Evolutionary conservation across 2,329 filamentous ascomycete species (phyloP).

Genomic region (Metarhizium sp.): DNA sequence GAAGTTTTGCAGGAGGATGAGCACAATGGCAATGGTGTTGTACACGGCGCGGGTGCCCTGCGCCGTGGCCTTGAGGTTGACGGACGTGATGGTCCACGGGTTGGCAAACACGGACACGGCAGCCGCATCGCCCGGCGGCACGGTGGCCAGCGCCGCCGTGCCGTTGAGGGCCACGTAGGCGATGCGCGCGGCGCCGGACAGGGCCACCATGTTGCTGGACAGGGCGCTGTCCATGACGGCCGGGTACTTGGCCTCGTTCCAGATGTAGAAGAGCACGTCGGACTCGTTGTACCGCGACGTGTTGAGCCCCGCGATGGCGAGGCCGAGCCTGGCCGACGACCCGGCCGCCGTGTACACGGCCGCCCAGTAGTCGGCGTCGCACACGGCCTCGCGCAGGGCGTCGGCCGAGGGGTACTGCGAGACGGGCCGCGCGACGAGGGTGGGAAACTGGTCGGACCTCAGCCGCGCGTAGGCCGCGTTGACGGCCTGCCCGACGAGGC

Average conservation of each 20-base stretch:
- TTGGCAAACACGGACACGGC: constrained; percentile 11
- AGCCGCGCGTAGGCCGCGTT: constrained; percentile 11
- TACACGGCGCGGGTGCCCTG: constrained; percentile 16
- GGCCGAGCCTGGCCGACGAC: constrained; percentile 7
- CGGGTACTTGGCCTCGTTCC: constrained; percentile 13
- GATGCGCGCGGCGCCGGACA: constrained; percentile 8
- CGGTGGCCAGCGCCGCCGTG: constrained; percentile 7
- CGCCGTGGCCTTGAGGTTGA: constrained; percentile 12
- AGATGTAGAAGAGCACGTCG: constrained; percentile 11
- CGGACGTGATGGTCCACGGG: constrained; percentile 12
- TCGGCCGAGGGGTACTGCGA: constrained; percentile 6
- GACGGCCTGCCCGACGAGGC: constrained; percentile 13
- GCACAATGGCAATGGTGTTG: constrained; percentile 15
- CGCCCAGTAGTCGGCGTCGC: constrained; percentile 11
- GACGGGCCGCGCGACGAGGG: constrained; percentile 8
- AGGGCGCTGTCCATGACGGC: constrained; percentile 8
- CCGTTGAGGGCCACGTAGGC: constrained; percentile 10
- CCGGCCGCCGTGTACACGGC: constrained; percentile 9
- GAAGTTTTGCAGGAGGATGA: constrained; percentile 15
- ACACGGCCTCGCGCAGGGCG: constrained; percentile 8
- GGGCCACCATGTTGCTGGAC: constrained; percentile 7
- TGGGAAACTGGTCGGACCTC: constrained; percentile 9
- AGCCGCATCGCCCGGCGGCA: constrained; percentile 7
- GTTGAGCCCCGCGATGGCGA: constrained; percentile 5
- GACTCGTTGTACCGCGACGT: constrained; percentile 8